Base-by-base conservation (phyloP, 2,329 filamentous ascomycete species). In the Monilinia aucupariae region DNA sequence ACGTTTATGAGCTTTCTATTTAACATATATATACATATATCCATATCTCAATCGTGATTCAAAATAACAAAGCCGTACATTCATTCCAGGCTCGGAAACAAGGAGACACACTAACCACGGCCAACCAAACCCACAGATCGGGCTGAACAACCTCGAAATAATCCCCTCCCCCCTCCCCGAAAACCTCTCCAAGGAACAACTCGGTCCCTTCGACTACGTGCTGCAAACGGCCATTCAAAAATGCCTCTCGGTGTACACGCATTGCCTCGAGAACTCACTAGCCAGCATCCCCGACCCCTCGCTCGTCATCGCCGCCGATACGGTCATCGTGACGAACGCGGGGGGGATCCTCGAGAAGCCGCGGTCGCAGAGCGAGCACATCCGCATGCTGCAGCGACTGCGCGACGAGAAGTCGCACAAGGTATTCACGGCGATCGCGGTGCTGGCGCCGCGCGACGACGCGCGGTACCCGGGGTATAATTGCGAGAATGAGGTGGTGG, bases 261-360 rank as follows among this genome's bases (percentile, higher is more conserved):
- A 73, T 10, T 67, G 76, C 1, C 66, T 78, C 6, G 73, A 74
- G 13, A 79, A 78, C 63, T 72, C 73, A 8, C 72, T 76, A 30
- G 74, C 73, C 50, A 73, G 72, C 1, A 73, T 66, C 49, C 72
- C 55, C 50, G 94, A 97, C 69, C 92, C 92, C 0, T 88, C 86
- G 8, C 81, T 97, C 20, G 91, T 97, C 64, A 87, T 97, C 64
- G 87, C 92, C 0, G 93, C 93, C 43, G 93, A 97, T 75, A 97
- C 94, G 0, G 81, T 99, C 62, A 90, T 99, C 66, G 89, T 94
- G 17, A 88, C 86, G 12, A 82, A 85, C 13, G 79, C 83, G 48
- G 92, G 92, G 0, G 80, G 83, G 59, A 91, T 99, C 60, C 79
- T 99, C 3, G 94, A 99, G 80, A 99, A 99, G 78, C 94, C 94